Conservation (phyloP, 1,139 yeast species). For the Pichia sp. region DNA sequence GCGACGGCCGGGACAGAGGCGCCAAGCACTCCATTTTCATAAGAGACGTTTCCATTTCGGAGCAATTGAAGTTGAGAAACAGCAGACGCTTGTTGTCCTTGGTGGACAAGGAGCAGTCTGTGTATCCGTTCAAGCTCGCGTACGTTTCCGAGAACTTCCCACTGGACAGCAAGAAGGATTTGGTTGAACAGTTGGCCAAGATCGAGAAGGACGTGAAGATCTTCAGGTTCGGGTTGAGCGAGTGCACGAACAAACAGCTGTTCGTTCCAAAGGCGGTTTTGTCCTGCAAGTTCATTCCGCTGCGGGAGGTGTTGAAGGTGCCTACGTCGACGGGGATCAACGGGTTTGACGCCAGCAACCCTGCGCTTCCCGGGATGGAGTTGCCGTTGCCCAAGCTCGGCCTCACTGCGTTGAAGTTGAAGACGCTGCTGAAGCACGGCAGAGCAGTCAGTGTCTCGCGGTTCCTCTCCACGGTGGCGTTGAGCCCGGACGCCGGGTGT, state of each 20-base stretch:
- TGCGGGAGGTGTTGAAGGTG: slow-evolving; percentile 55
- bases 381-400: slow-evolving; percentile 69
- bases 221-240: slow-evolving; percentile 74
- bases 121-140: slow-evolving; percentile 83
- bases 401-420: slow-evolving; percentile 59
- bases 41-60: slow-evolving; percentile 76
- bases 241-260: slow-evolving; percentile 75
- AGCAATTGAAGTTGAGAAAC: slow-evolving; percentile 70
- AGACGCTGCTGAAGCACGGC: slow-evolving; percentile 55
- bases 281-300: slow-evolving; percentile 65
- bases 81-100: slow-evolving; percentile 67
- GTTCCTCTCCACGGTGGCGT: slow-evolving; percentile 68
- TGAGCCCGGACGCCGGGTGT: slow-evolving; percentile 50
- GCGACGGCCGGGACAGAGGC: slow-evolving; percentile 56
- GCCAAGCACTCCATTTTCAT: slow-evolving; percentile 70
- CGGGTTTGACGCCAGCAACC: slow-evolving; percentile 62
- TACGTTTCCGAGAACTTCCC: slow-evolving; percentile 62
- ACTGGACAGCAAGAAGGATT: slow-evolving; percentile 34
- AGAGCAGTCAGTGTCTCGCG: slow-evolving; percentile 62
- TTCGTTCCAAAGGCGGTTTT: slow-evolving; percentile 72
- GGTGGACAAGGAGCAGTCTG: slow-evolving; percentile 72
- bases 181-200: slow-evolving; percentile 36
- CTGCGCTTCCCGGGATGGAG: slow-evolving; percentile 68
- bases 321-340: slow-evolving; percentile 61
- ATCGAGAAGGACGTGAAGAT: slow-evolving; percentile 52